Percentiles rank a stretch among this genome's conserved stretches.
Conservation (phyloP, 2,329 filamentous ascomycete genomes). For the Neopestalotiopsis rosae region DNA sequence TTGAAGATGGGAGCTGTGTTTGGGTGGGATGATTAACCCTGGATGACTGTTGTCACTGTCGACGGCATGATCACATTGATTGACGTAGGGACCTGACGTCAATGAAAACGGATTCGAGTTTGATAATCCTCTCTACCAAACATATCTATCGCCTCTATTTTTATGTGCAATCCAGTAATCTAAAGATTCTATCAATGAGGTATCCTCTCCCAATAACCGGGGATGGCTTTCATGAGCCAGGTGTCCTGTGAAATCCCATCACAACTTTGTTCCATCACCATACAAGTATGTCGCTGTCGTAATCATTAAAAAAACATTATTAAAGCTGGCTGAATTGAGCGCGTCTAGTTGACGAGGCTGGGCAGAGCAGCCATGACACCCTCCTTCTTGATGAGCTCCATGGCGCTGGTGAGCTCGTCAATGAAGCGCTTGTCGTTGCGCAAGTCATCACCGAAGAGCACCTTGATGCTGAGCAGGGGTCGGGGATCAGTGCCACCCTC, state of each 20-base stretch:
- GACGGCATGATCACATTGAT: no score
- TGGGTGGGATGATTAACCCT: no score
- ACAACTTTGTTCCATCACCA: neutral
- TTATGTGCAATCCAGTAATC: neutral
- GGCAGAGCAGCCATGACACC: constrained; percentile 55
- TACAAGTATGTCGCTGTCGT: constrained; percentile 1
- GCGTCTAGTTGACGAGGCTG: constrained; percentile 44
- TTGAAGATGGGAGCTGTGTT: no score
- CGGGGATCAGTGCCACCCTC: constrained; percentile 47
- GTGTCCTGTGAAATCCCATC: neutral
- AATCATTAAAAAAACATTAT: constrained; percentile 5
- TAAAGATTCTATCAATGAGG: constrained; percentile 3
- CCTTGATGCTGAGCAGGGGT: constrained; percentile 50
- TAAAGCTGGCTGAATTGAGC: neutral
- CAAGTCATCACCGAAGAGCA: constrained; percentile 57
- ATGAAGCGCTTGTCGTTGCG: constrained; percentile 53
- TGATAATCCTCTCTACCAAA: neutral
- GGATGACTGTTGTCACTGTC: no score
- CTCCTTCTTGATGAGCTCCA: constrained; percentile 51
- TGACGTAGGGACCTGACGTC: no score
- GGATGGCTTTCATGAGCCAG: neutral
- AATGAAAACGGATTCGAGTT: no score
- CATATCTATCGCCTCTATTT: neutral
- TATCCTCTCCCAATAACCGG: neutral
- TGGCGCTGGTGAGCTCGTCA: constrained; percentile 49